Percentiles rank a stretch among this genome's conserved stretches.
These are phyloP conservation scores for Talaromyces funiculosus DNA, from an alignment of 2,329 filamentous ascomycete species.

Conservation along the genomic window DNA sequence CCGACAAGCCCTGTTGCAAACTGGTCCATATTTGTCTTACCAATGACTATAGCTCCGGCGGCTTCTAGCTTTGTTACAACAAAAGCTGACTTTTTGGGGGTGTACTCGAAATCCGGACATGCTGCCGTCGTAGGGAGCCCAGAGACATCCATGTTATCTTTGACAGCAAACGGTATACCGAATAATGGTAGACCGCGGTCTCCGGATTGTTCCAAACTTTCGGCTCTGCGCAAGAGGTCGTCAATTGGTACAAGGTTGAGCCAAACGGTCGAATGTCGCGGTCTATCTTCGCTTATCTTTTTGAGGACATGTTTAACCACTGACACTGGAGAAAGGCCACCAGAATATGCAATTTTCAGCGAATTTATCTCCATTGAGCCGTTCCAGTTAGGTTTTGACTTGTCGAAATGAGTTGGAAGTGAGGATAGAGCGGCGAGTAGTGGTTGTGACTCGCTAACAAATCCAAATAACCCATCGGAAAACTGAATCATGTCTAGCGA, in stretches of 20 bases:
- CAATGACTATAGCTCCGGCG: conserved; percentile 52
- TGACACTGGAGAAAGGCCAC: conserved; percentile 39
- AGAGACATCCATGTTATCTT: conserved; percentile 46
- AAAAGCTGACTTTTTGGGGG: conserved; percentile 42
- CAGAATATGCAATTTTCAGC: conserved; percentile 17
- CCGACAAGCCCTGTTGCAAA: conserved; percentile 58
- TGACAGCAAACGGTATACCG: conserved; percentile 46
- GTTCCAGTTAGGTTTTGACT: conserved; percentile 6
- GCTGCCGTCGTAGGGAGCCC: conserved; percentile 45
- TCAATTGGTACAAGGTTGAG: conserved; percentile 28
- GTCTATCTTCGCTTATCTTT: conserved; percentile 2
- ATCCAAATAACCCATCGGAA: conserved; percentile 34
- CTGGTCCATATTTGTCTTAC: conserved; percentile 57
- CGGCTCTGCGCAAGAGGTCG: conserved; percentile 36
- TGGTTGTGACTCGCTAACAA: conserved; percentile 25
- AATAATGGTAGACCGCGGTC: conserved; percentile 36
- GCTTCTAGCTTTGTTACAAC: conserved; percentile 45
- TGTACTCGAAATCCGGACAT: conserved; percentile 45
- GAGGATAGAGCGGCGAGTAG: conserved; percentile 10
- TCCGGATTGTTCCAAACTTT: conserved; percentile 29
- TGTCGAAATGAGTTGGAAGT: conserved; percentile 11
- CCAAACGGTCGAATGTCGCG: conserved; percentile 7
- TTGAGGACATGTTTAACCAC: conserved; percentile 31
- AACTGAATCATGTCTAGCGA: conserved; percentile 33
- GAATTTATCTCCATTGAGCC: conserved; percentile 5